Evolutionary conservation across 257 asterid genomes (phyloP).

Genomic region (Solanum microdontum): DNA sequence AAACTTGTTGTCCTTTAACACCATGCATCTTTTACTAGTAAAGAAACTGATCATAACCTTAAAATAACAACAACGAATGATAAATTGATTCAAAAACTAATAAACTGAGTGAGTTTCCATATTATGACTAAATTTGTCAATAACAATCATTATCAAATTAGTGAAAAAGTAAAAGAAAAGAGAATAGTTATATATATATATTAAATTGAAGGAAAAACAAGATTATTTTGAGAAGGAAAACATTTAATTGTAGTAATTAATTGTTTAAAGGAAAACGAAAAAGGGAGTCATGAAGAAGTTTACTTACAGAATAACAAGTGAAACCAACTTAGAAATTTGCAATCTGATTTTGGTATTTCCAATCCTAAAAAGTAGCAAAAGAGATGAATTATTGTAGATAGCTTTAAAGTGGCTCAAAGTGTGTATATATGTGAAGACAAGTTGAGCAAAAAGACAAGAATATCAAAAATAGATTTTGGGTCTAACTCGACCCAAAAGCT

Average conservation of each 20-base stretch:
- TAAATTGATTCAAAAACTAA: too few species aligned
- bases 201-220: background rate
- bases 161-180: background rate
- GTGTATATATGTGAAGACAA: too few species aligned
- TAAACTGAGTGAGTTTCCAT: background rate
- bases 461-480: too few species aligned
- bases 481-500: too few species aligned
- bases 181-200: background rate
- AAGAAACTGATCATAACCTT: background rate
- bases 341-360: background rate
- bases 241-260: background rate
- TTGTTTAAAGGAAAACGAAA: background rate
- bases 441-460: too few species aligned
- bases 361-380: too few species aligned
- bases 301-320: background rate
- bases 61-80: background rate
- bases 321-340: background rate
- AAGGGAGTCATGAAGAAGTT: background rate
- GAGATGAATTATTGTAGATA: background rate
- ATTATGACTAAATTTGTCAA: background rate
- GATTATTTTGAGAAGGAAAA: background rate
- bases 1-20: too few species aligned
- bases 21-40: background rate
- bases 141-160: background rate
- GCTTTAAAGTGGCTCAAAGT: background rate